A percentile compares a stretch with the other conserved stretches of the same genome.
phyloP scores from a whole-genome alignment of 1,284 basidiomycete genomes.

The Cryptococcus maquisensis region DNA sequence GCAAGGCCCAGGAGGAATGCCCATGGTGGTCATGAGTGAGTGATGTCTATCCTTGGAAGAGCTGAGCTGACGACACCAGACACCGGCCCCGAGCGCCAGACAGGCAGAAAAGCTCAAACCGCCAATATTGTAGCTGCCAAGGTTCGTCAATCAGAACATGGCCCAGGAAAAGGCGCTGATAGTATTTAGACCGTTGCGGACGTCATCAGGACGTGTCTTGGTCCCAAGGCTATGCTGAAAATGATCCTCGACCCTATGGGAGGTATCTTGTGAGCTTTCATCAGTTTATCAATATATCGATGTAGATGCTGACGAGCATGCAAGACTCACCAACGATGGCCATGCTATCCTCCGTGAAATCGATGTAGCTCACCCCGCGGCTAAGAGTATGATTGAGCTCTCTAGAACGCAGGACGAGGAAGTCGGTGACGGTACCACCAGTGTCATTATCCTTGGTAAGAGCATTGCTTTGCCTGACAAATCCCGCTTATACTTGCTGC shows the following conservation, averaged over 20 bases:
- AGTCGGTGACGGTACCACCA: conserved; percentile 96
- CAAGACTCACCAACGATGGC: conserved; percentile 90
- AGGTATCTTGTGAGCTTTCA: conserved; percentile 72
- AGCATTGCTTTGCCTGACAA: conserved; percentile 1
- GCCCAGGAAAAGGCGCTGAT: conserved; percentile 3
- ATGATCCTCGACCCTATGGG: conserved; percentile 99
- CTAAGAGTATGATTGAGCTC: conserved; percentile 99
- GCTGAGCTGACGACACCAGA: conserved; percentile 53
- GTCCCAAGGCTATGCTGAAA: conserved; percentile 97
- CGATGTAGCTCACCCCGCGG: conserved; percentile 97
- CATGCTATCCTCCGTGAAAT: conserved; percentile 96
- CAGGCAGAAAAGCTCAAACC: conserved; percentile 91
- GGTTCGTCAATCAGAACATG: conserved; percentile 51
- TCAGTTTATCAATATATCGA: too few species aligned
- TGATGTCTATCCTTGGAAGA: neutral
- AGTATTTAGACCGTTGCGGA: conserved; percentile 81
- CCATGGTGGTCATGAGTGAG: conserved; percentile 54
- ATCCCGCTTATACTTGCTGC: neutral
- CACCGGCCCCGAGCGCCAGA: conserved; percentile 87
- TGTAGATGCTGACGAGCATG: conserved; percentile 6
- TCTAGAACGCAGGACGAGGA: conserved; percentile 96
- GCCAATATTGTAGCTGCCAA: conserved; percentile 98
- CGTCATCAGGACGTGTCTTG: conserved; percentile 96
- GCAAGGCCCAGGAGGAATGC: conserved; percentile 41
- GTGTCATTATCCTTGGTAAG: conserved; percentile 91